A percentile compares a stretch with the other conserved stretches of the same genome.
These are phyloP conservation scores for Onygenales sp. DNA, from an alignment of 2,329 filamentous ascomycete species.

Conservation along the genomic window DNA sequence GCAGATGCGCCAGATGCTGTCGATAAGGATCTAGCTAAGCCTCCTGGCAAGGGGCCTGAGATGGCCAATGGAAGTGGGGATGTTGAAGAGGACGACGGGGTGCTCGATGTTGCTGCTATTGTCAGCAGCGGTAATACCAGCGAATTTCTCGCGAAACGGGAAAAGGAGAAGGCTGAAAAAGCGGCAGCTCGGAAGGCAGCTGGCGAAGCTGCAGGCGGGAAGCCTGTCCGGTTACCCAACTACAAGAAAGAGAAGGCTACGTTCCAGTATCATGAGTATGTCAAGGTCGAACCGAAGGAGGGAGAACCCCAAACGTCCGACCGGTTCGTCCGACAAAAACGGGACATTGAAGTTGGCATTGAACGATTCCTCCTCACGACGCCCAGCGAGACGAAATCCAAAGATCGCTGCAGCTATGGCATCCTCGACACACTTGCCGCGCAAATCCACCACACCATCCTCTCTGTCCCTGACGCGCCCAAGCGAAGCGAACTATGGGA, in stretches of 20 bases:
- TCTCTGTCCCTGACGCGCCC: slow-evolving; percentile 72
- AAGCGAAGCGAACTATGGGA: slow-evolving; percentile 88
- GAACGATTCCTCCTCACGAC: slow-evolving; percentile 54
- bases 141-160: slow-evolving; percentile 53
- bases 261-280: slow-evolving; percentile 53
- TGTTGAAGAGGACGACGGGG: slow-evolving; percentile 49
- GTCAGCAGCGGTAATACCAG: slow-evolving; percentile 54
- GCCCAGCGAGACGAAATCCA: slow-evolving; percentile 21
- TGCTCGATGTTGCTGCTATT: slow-evolving; percentile 56
- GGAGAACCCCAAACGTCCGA: slow-evolving; percentile 37
- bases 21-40: slow-evolving; percentile 30
- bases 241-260: slow-evolving; percentile 49
- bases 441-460: slow-evolving; percentile 73
- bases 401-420: slow-evolving; percentile 40
- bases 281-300: slow-evolving; percentile 45
- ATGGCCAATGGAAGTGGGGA: slow-evolving; percentile 38
- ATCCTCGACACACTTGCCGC: slow-evolving; percentile 78
- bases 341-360: slow-evolving; percentile 52
- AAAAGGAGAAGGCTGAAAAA: slow-evolving; percentile 53
- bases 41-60: slow-evolving; percentile 45
- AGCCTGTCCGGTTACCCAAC: slow-evolving; percentile 47
- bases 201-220: slow-evolving; percentile 34
- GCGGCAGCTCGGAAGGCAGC: slow-evolving; percentile 43
- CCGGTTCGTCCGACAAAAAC: slow-evolving; percentile 42
- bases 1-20: slow-evolving; percentile 48